Evolutionary conservation across 2,329 filamentous ascomycete species (phyloP).

Genomic region (Phialophora verrucosa): DNA sequence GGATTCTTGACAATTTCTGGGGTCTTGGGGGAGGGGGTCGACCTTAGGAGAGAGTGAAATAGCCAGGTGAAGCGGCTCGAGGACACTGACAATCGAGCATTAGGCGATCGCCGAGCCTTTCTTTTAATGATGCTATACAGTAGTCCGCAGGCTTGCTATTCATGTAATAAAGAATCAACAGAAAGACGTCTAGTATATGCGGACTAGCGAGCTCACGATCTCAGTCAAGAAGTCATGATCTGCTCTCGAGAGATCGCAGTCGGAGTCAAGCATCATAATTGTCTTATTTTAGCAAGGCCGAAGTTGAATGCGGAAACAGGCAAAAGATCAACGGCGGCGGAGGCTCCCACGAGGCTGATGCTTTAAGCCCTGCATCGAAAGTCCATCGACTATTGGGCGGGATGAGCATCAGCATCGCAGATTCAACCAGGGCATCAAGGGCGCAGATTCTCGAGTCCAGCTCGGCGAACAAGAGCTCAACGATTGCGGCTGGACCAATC

Average conservation of each 20-base stretch:
- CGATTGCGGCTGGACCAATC: not conserved
- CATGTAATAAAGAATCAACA: not conserved
- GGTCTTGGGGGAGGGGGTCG: not conserved
- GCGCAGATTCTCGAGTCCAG: not conserved
- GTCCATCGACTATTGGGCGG: not conserved
- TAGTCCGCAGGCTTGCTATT: not conserved
- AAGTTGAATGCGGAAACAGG: not conserved
- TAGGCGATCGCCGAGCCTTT: not conserved
- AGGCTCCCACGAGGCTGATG: slow-evolving; percentile 33
- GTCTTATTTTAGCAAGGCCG: slow-evolving; percentile 29
- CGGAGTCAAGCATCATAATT: slow-evolving; percentile 3
- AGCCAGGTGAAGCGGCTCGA: not conserved
- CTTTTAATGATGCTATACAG: not conserved
- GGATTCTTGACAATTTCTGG: not conserved
- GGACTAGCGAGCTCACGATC: not conserved
- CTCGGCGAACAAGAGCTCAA: not conserved
- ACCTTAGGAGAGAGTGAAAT: not conserved
- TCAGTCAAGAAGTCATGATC: not conserved
- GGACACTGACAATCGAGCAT: not conserved
- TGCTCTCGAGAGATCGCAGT: not conserved
- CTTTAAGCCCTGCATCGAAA: not conserved
- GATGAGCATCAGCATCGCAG: not conserved
- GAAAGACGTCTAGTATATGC: not conserved
- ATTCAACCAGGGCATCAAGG: not conserved
- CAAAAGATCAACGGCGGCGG: slow-evolving; percentile 14